Evolutionary conservation across 805 yeast species (phyloP).

Genomic region (Zygotorulaspora danielsina): DNA sequence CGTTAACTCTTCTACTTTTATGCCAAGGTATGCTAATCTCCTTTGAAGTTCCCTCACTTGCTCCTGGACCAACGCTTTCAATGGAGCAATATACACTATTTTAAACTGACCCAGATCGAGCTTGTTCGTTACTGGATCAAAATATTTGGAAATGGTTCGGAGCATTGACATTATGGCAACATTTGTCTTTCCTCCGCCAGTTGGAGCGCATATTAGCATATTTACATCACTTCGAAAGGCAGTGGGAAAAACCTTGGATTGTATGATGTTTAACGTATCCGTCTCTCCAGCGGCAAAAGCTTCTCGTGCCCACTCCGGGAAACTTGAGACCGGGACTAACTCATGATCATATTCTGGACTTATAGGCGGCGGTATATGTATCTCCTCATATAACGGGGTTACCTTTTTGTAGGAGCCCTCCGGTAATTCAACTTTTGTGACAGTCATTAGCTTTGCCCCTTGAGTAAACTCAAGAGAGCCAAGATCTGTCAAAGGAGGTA

Average conservation of each 20-base stretch:
- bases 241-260: constrained; percentile 73
- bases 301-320: constrained; percentile 79
- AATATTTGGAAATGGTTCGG: constrained; percentile 52
- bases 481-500: constrained; percentile 49
- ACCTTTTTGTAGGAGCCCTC: constrained; percentile 76
- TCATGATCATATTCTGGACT: constrained; percentile 40
- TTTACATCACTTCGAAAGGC: constrained; percentile 73
- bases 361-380: constrained; percentile 84
- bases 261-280: constrained; percentile 68
- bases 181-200: constrained; percentile 98
- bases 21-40: constrained; percentile 58
- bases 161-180: constrained; percentile 84
- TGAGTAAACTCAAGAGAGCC: constrained; percentile 63
- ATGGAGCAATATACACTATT: constrained; percentile 85
- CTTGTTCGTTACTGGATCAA: constrained; percentile 45
- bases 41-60: constrained; percentile 83
- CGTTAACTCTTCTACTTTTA: constrained; percentile 78
- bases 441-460: constrained; percentile 65
- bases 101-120: constrained; percentile 57
- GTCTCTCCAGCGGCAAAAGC: constrained; percentile 73
- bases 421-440: constrained; percentile 68
- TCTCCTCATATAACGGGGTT: constrained; percentile 75
- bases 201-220: constrained; percentile 88
- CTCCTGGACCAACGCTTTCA: constrained; percentile 93
- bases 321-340: constrained; percentile 51